Base-by-base conservation (phyloP, 495 filamentous ascomycete species). In the Tuber brumale region DNA sequence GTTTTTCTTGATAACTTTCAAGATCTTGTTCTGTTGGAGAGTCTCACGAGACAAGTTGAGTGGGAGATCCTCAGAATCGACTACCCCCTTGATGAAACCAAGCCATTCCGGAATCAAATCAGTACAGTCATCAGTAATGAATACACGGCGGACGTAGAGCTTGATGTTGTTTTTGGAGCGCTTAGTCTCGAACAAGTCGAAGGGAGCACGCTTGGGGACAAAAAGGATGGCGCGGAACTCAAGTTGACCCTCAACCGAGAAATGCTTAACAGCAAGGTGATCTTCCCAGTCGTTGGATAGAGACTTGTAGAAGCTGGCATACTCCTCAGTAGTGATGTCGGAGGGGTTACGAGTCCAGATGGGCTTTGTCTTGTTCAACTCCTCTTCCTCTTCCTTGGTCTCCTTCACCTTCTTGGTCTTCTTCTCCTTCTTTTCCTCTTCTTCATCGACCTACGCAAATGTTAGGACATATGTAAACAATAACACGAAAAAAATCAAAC, bases 91-190 rank as follows among this genome's bases (percentile, higher is more conserved):
- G 89, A 99, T 86, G 88, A 99, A 99, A 88, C 93, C 89, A 84
- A 99, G 92, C 95, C 95, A 99, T 89, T 99, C 95, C 77, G 95
- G 95, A 81, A 99, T 96, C 87, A 99, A 91, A 85, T 99, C 95
- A 83, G 95, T 98, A 79, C 94, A 94, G 87, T 99, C 95, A 82
- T 99, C 95, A 74, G 95, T 99, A 89, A 99, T 99, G 91, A 99
- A 99, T 86, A 99, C 95, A 86, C 95, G 96, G 86, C 95, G 95
- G 82, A 99, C 95, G 87, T 99, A 99, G 83, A 99, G 91, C 90
- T 99, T 99, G 90, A 99, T 98, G 92, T 99, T 99, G 91, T 97
- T 98, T 93, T 99, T 99, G 84, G 94, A 97, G 91, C 97, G 96
- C 92, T 99, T 99, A 81, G 96, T 97, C 91, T 99, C 95, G 87